Evolutionary conservation across 1,284 basidiomycete species (phyloP).

Genomic region (Rhizoctonia solani): DNA sequence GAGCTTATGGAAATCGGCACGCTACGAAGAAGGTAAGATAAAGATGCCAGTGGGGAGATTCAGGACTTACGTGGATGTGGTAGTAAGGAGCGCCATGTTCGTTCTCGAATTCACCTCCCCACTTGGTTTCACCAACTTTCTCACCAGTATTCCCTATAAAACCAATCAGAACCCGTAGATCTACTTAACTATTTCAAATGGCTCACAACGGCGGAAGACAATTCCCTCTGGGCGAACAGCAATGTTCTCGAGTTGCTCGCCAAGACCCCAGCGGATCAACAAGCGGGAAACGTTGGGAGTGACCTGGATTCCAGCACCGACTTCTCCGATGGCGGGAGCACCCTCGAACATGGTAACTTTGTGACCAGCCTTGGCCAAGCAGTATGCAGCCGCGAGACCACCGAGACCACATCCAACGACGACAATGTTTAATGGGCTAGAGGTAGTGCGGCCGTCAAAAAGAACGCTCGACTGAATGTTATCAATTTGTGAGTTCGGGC

Average conservation of each 20-base stretch:
- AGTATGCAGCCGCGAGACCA: slow-evolving; percentile 53
- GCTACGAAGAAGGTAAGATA: slow-evolving; percentile 41
- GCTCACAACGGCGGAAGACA: slow-evolving; percentile 54
- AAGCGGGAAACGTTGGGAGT: slow-evolving; percentile 56
- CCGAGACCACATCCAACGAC: slow-evolving; percentile 56
- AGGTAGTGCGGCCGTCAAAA: slow-evolving; percentile 40
- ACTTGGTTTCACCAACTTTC: slow-evolving; percentile 52
- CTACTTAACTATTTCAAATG: background rate
- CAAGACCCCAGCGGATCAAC: slow-evolving; percentile 58
- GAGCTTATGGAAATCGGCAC: slow-evolving; percentile 60
- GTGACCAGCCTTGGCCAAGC: slow-evolving; percentile 54
- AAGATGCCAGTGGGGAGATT: background rate
- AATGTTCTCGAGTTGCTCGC: slow-evolving; percentile 48
- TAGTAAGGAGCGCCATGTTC: slow-evolving; percentile 57
- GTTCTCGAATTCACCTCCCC: slow-evolving; percentile 50
- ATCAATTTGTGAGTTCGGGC: background rate
- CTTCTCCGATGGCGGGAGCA: slow-evolving; percentile 51
- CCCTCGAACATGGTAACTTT: slow-evolving; percentile 53
- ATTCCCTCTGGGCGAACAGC: slow-evolving; percentile 53
- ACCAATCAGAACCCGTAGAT: background rate
- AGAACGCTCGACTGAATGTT: slow-evolving; percentile 12
- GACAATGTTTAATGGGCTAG: slow-evolving; percentile 50
- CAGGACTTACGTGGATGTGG: slow-evolving; percentile 49
- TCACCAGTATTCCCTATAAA: slow-evolving; percentile 49
- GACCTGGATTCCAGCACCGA: slow-evolving; percentile 58